These are phyloP conservation scores for Lumnitzera littorea DNA, from an alignment of 345 rosid genomes.

Conservation along the genomic window DNA sequence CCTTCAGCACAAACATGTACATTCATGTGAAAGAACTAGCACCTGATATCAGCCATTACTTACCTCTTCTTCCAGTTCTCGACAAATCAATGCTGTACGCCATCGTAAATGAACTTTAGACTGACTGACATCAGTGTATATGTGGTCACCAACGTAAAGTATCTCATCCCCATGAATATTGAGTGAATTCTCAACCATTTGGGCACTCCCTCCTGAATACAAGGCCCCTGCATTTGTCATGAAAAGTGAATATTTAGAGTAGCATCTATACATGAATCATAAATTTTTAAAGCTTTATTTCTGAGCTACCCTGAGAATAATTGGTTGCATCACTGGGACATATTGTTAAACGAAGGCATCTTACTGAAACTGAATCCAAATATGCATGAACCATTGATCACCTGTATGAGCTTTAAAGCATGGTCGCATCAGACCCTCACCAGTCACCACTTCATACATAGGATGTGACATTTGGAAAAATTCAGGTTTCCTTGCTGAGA, in stretches of 20 bases:
- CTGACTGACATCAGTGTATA: constrained; percentile 92
- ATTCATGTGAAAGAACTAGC: no score
- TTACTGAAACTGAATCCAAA: not conserved
- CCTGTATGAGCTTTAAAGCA: constrained; percentile 89
- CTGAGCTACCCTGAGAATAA: no score
- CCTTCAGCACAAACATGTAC: no score
- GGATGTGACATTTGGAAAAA: constrained; percentile 98
- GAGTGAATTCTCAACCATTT: constrained; percentile 84
- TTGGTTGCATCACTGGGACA: not conserved
- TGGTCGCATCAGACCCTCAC: constrained; percentile 94
- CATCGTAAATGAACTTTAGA: constrained; percentile 90
- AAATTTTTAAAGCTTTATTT: no score
- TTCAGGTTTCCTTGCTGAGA: constrained; percentile 96
- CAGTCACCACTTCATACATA: constrained; percentile 86
- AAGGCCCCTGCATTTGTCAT: constrained; percentile 45
- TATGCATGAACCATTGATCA: constrained; percentile 12
- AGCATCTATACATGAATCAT: no score
- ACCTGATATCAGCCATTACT: not conserved
- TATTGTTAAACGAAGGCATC: not conserved
- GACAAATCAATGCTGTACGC: constrained; percentile 90
- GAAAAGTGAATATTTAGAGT: no score
- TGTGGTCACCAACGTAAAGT: constrained; percentile 91
- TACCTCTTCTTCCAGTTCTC: constrained; percentile 96
- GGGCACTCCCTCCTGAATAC: constrained; percentile 98
- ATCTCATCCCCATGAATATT: constrained; percentile 91